Evolutionary conservation across 2,329 filamentous ascomycete genomes (phyloP).

Genomic region (Corinectria fuckeliana): DNA sequence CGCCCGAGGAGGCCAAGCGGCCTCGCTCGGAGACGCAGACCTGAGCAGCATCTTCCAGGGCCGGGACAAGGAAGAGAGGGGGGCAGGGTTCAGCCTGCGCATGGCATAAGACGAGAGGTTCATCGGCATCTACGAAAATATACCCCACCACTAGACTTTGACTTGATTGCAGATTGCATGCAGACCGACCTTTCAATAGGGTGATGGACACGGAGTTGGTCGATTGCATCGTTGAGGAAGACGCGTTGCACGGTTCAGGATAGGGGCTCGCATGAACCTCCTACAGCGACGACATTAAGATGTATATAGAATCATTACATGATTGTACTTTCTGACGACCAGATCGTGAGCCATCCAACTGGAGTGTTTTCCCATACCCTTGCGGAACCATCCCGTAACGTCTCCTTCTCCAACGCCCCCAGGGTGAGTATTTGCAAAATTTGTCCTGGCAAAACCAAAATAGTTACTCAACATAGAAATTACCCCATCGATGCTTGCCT

Average conservation of each 20-base stretch:
- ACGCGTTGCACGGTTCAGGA: slow-evolving; percentile 1
- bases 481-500: slow-evolving; percentile 34
- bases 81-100: slow-evolving; percentile 70
- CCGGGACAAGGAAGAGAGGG: slow-evolving; percentile 67
- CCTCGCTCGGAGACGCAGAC: slow-evolving; percentile 63
- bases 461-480: slow-evolving; percentile 15
- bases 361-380: slow-evolving; percentile 17
- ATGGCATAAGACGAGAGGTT: slow-evolving; percentile 51
- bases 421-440: slow-evolving; percentile 20
- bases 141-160: neutral
- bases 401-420: slow-evolving; percentile 31
- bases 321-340: slow-evolving; percentile 27
- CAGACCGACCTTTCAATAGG: neutral
- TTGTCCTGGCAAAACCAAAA: slow-evolving; percentile 23
- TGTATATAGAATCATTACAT: slow-evolving; percentile 36
- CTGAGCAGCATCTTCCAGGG: slow-evolving; percentile 75
- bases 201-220: neutral
- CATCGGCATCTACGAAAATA: neutral
- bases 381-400: slow-evolving; percentile 20
- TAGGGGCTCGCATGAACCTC: slow-evolving; percentile 8
- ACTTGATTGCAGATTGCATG: neutral
- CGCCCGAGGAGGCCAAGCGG: slow-evolving; percentile 74
- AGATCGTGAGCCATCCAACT: slow-evolving; percentile 34
- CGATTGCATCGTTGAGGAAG: neutral
- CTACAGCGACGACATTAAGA: slow-evolving; percentile 30